A percentile compares a stretch with the other conserved stretches of the same genome.
These are phyloP conservation scores for Aspergillus ochraceus DNA, from an alignment of 2,329 filamentous ascomycete genomes.

Conservation along the genomic window DNA sequence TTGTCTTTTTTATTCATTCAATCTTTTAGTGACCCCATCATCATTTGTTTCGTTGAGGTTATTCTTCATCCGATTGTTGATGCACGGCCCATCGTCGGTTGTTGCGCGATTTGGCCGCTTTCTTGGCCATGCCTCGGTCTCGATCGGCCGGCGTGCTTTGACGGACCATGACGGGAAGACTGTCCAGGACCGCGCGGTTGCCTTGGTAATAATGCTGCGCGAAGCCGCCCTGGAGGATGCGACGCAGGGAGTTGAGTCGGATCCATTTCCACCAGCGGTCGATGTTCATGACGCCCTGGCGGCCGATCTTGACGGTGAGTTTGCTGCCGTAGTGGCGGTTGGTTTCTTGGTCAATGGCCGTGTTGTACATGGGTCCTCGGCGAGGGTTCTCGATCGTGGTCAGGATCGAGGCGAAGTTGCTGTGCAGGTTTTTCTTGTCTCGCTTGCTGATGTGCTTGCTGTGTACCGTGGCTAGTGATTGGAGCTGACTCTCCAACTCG, in stretches of 20 bases:
- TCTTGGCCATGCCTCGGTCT: conserved; percentile 29
- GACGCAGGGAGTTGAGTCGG: conserved; percentile 60
- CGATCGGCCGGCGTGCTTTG: conserved; percentile 27
- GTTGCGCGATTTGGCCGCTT: conserved; percentile 29
- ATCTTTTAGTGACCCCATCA: neutral
- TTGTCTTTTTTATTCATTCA: too few relatives aligned
- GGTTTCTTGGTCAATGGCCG: conserved; percentile 61
- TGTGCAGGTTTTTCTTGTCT: conserved; percentile 66
- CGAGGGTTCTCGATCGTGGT: conserved; percentile 67
- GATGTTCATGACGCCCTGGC: conserved; percentile 61
- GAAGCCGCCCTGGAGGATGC: conserved; percentile 63
- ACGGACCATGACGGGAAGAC: conserved; percentile 51
- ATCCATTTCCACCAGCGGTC: conserved; percentile 75
- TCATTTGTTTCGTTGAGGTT: neutral
- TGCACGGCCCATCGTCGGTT: conserved; percentile 29
- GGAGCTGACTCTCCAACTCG: conserved; percentile 60
- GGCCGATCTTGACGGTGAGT: conserved; percentile 59
- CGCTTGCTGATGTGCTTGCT: conserved; percentile 65
- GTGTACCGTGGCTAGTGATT: conserved; percentile 60
- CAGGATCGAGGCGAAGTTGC: conserved; percentile 65
- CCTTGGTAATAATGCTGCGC: conserved; percentile 61
- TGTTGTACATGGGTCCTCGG: conserved; percentile 66
- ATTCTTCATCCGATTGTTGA: conserved; percentile 29
- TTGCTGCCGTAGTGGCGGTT: conserved; percentile 62
- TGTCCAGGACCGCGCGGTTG: conserved; percentile 62